Base-by-base conservation (phyloP, 257 asterid genomes). In the Solanum pimpinellifolium region DNA sequence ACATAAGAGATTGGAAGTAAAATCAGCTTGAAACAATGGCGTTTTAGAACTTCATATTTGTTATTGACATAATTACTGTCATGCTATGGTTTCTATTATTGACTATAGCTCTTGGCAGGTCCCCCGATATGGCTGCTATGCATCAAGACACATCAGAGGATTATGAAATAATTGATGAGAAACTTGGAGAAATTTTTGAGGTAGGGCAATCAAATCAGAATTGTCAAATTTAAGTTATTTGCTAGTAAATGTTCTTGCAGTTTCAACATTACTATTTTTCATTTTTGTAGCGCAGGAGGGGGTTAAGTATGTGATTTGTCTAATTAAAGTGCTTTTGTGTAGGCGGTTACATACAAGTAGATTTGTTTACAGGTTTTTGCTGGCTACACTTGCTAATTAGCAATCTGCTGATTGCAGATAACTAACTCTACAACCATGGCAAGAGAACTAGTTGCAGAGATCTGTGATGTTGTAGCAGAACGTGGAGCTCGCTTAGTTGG, bases 61-160 rank as follows among this genome's bases (percentile, higher is more conserved):
- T 76, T 23, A 21, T 75, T 35, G 49, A 73, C 65, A 78, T 27
- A 15, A 78, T 27, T 78, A 46, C 42, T 46, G 44, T 81, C 85
- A 49, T 23, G 4, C 56, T 31, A 81, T 49, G 21, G 0, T 47
- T 47, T 81, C 18, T 81, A 49, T 29, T 49, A 49, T 81, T 81
- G 78, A 68, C 66, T 85, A 68, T 21, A 8, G 23, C 59, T 47
- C 37, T 20, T 62, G 76, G 11, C 91, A 94, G 97, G 90, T 90
- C 98, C 74, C 95, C 95, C 1, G 98, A 94, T 74, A 73, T 94
- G 97, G 98, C 98, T 74, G 96, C 94, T n/a, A 93, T 94, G 96
- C 98, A 95, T 90, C 98, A 95, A 90, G 98, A 94, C 92, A 90
- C 94, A 11, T 92, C 98, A 29, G 95, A 93, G 91, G 92, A 93